Evolutionary conservation across 371 early-diverging fungal genomes (phyloP).

Genomic region (Syncephalastrum monosporum): DNA sequence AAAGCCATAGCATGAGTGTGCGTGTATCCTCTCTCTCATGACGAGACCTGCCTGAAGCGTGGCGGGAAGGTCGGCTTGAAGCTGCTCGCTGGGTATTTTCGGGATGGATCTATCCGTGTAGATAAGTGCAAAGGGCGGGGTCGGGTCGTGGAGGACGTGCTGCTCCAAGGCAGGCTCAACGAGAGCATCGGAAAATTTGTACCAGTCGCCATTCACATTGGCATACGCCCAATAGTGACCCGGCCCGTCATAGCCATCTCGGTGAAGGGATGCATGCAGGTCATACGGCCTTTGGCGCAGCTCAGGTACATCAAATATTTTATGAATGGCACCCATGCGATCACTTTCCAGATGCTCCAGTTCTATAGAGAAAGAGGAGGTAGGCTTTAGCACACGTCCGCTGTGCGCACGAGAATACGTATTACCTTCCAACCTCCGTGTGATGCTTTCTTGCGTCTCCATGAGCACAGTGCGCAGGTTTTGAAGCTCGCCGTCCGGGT

Average conservation of each 20-base stretch:
- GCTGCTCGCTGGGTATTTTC: conserved; percentile 9
- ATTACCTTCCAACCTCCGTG: conserved; percentile 18
- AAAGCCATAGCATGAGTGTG: neutral
- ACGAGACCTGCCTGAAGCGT: conserved; percentile 21
- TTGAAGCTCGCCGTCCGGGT: neutral
- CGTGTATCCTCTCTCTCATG: no score
- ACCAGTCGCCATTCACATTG: conserved; percentile 28
- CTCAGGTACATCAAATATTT: conserved; percentile 24
- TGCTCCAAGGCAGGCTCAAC: conserved; percentile 30
- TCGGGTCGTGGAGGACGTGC: conserved; percentile 26
- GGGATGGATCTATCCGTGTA: conserved; percentile 25
- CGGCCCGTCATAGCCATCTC: conserved; percentile 38
- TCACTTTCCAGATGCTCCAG: conserved; percentile 14
- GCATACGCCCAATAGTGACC: conserved; percentile 50
- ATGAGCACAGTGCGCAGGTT: conserved; percentile 7
- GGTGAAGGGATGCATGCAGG: conserved; percentile 36
- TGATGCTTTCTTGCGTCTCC: conserved; percentile 11
- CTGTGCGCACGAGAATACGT: no score
- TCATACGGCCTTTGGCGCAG: conserved; percentile 30
- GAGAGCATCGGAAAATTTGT: conserved; percentile 41
- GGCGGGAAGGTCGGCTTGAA: conserved; percentile 19
- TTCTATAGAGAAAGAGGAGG: conserved; percentile 6
- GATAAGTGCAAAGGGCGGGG: conserved; percentile 29
- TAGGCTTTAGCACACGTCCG: neutral
- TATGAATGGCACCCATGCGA: conserved; percentile 6